Base-by-base conservation (phyloP, 2,329 filamentous ascomycete species). In the Passalora sequoiae region DNA sequence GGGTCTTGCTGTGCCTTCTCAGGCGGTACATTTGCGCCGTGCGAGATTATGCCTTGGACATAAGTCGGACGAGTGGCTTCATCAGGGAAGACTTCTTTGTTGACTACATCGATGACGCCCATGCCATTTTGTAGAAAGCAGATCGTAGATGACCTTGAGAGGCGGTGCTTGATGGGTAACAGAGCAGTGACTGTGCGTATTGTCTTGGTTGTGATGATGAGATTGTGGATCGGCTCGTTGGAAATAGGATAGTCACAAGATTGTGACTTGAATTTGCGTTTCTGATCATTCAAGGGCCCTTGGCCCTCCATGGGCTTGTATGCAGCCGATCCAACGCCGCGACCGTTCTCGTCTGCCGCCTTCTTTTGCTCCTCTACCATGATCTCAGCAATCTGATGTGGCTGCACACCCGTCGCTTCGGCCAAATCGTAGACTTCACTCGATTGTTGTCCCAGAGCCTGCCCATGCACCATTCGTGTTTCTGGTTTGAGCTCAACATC, bases 111-210 rank as follows among this genome's bases (percentile, higher is more conserved):
- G n/a, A 88, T 72, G 1, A 88, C 70, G 1, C 92, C 91, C 65
- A 97, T 78, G 1, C 89, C 88, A 50, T 91, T 86, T 44, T 88
- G 84, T 43, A 94, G 64, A 43, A 94, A 76, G 46, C 85, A 80
- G 6, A 95, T 75, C 0, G 86, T 85, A 1, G 84, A 87, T 20
- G 79, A 69, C 2, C 75, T 69, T 31, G 77, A 73, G n/a, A 94
- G 67, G 7, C 86, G 77, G 50, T 80, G 74, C 2, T 81, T 74
- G 40, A 94, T 77, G 1, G 76, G 66, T 5, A 76, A 69, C 10
- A 95, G 65, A 29, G 85, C 83, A 1, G 74, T 68, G n/a, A 86
- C 63, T 0, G 86, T 85, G 27, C 77, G 68, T 2, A 77, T 69
- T 0, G 88, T 78, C 65, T 95, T 96, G 21, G 83, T 86, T 2